Conservation (phyloP, 2,329 filamentous ascomycete genomes). For the Cercospora citrullina region DNA sequence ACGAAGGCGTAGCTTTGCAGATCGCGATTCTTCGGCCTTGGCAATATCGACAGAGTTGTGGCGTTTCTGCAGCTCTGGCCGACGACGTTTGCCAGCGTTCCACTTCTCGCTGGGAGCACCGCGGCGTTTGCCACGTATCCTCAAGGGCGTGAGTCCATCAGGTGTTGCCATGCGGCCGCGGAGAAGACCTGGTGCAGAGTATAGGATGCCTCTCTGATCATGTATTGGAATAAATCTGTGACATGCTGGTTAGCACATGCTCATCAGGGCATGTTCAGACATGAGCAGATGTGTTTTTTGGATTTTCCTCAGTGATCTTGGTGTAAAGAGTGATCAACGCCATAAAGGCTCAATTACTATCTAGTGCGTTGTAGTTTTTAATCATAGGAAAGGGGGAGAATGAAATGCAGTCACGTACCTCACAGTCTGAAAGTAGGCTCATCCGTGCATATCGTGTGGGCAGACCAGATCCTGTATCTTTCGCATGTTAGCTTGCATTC, state of each 20-base stretch:
- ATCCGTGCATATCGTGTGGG: not conserved
- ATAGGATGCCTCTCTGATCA: not conserved
- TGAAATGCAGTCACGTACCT: not conserved
- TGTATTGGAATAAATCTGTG: not conserved
- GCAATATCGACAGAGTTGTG: not conserved
- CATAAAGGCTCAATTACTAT: slow-evolving; percentile 46
- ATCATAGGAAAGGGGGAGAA: slow-evolving; percentile 58
- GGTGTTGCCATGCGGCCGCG: slow-evolving; percentile 8
- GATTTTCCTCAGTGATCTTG: slow-evolving; percentile 43
- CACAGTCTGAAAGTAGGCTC: not conserved
- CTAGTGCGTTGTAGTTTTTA: slow-evolving; percentile 61
- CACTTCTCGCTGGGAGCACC: slow-evolving; percentile 33
- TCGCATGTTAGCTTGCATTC: slow-evolving; percentile 1
- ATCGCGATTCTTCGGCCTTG: slow-evolving; percentile 23
- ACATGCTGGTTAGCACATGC: slow-evolving; percentile 4
- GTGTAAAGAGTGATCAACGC: slow-evolving; percentile 41
- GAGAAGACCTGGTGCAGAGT: not conserved
- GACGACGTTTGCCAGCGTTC: slow-evolving; percentile 29
- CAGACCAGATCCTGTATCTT: not conserved
- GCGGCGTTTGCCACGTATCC: slow-evolving; percentile 38
- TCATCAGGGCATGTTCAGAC: not conserved
- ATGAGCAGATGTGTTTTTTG: not conserved
- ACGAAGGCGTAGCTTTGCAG: slow-evolving; percentile 5
- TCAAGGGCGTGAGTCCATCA: slow-evolving; percentile 34
- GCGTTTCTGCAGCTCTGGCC: slow-evolving; percentile 22